A percentile compares a stretch with the other conserved stretches of the same genome.
Evolutionary conservation across 441 rosid species (phyloP).

Genomic region (Gossypium davidsonii): DNA sequence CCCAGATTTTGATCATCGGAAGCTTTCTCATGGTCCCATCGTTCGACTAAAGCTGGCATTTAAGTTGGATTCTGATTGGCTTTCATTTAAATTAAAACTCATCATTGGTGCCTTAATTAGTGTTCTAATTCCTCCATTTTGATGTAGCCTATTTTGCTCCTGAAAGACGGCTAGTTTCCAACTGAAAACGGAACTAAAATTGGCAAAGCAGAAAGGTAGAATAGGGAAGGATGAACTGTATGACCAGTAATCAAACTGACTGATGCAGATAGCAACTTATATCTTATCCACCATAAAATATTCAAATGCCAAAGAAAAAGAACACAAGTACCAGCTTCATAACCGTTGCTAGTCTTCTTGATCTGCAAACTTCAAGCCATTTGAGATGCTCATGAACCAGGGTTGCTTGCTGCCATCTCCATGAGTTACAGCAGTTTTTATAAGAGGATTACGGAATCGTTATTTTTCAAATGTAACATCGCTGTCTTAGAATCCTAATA

Average conservation of each 20-base stretch:
- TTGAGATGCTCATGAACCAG: background rate
- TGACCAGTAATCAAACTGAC: background rate
- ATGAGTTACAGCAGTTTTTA: background rate
- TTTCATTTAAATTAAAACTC: background rate
- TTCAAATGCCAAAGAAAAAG: background rate
- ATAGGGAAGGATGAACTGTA: background rate
- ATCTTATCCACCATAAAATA: background rate
- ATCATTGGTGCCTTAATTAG: conserved; percentile 25
- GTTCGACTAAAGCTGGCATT: background rate
- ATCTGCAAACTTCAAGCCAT: background rate
- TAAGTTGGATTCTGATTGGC: background rate
- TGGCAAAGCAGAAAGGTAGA: background rate
- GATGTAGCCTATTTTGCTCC: too few species aligned
- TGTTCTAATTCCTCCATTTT: conserved; percentile 53
- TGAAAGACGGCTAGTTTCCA: too few species aligned
- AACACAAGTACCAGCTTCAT: background rate
- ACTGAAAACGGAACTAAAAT: too few species aligned
- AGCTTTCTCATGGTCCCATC: too few species aligned
- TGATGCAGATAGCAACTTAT: background rate
- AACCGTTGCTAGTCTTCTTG: background rate
- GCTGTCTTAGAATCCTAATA: background rate
- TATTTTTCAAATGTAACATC: background rate
- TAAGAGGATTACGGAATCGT: background rate
- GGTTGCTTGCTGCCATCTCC: background rate
- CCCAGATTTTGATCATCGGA: too few species aligned